Conservation (phyloP, 2,329 filamentous ascomycete genomes). For the Talaromyces piceae region DNA sequence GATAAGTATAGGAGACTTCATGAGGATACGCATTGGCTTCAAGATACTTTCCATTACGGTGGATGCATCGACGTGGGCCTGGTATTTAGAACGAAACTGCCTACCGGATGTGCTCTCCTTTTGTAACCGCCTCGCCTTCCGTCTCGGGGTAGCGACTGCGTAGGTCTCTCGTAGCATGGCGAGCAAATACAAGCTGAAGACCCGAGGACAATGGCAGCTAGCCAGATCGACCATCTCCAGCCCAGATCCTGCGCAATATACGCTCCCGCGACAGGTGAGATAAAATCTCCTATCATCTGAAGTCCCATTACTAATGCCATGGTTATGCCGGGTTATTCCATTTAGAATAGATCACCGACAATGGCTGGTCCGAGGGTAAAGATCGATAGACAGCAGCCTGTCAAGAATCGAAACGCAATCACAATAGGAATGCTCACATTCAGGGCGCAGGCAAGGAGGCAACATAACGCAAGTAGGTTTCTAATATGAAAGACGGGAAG, state of each 20-base stretch:
- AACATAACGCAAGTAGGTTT: constrained; percentile 28
- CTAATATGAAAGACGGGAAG: constrained; percentile 29
- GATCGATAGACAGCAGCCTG: constrained; percentile 36
- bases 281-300: constrained; percentile 43
- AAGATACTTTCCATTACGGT: constrained; percentile 2
- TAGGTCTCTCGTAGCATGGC: constrained; percentile 55
- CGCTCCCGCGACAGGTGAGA: constrained; percentile 49
- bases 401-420: constrained; percentile 31
- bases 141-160: constrained; percentile 45
- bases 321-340: constrained; percentile 51
- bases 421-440: neutral
- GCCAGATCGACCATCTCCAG: constrained; percentile 49
- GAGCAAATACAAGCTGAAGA: constrained; percentile 45
- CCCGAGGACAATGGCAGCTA: constrained; percentile 41
- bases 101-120: constrained; percentile 4
- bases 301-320: constrained; percentile 47
- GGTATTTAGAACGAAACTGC: constrained; percentile 3
- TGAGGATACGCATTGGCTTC: neutral
- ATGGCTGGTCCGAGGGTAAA: constrained; percentile 56
- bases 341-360: constrained; percentile 55
- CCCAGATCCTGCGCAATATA: constrained; percentile 46
- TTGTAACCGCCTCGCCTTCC: constrained; percentile 26
- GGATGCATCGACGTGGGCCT: constrained; percentile 4
- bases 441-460: constrained; percentile 36
- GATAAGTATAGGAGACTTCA: neutral